A percentile compares a stretch with the other conserved stretches of the same genome.
Conservation (phyloP, 441 rosid genomes). For the Bruguiera hainesii region DNA sequence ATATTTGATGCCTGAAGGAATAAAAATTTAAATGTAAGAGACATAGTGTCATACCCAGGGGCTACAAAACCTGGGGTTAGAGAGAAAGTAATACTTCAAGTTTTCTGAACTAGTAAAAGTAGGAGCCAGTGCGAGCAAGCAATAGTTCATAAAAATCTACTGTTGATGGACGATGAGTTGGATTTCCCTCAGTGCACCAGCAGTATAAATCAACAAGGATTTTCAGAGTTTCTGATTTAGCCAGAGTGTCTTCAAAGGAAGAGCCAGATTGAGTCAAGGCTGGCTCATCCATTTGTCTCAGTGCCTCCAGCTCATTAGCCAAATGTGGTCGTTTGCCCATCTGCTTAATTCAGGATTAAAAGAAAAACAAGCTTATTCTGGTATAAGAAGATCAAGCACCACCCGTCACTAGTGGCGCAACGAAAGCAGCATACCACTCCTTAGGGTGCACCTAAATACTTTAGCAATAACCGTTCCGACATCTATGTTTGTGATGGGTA, state of each 20-base stretch:
- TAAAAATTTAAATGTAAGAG: conserved; percentile 3
- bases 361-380: not conserved
- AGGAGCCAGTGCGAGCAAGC: conserved; percentile 26
- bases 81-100: conserved; percentile 14
- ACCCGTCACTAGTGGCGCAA: not conserved
- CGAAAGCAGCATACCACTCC: not conserved
- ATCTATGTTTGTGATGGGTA: not conserved
- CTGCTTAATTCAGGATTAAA: conserved; percentile 36
- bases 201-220: conserved; percentile 63
- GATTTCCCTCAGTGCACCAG: conserved; percentile 66
- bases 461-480: not conserved
- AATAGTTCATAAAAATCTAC: conserved; percentile 50
- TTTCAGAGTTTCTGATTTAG: conserved; percentile 45
- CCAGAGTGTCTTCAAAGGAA: conserved; percentile 33
- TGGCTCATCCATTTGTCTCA: conserved; percentile 36
- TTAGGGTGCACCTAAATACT: not conserved
- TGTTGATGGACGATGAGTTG: conserved; percentile 63
- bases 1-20: conserved; percentile 19
- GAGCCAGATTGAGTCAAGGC: conserved; percentile 26
- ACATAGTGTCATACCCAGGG: conserved; percentile 17
- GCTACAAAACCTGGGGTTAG: conserved; percentile 32
- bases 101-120: conserved; percentile 18
- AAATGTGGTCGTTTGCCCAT: conserved; percentile 65
- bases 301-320: conserved; percentile 50
- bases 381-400: too few species aligned